These are phyloP conservation scores for Verbascum thapsus DNA, from an alignment of 257 asterid species.

Conservation along the genomic window DNA sequence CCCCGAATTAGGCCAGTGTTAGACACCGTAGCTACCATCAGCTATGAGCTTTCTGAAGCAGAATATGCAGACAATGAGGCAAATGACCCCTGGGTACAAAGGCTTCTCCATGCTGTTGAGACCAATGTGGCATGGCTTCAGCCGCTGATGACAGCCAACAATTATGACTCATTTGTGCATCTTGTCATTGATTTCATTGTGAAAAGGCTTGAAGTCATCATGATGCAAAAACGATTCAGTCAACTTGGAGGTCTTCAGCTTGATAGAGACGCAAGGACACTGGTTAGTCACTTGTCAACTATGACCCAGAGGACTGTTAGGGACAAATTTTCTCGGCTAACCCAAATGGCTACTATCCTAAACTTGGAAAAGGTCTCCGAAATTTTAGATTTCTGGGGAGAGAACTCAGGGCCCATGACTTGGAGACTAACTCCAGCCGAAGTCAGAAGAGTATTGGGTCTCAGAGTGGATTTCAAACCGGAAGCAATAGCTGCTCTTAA, in stretches of 20 bases:
- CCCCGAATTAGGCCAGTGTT: constrained; percentile 84
- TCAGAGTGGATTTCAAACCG: constrained; percentile 87
- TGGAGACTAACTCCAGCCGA: constrained; percentile 97
- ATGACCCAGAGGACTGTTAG: constrained; percentile 95
- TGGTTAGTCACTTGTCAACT: constrained; percentile 86
- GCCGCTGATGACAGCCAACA: constrained; percentile 75
- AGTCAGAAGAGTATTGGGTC: constrained; percentile 86
- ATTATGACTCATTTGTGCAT: constrained; percentile 74
- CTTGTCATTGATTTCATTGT: constrained; percentile 79
- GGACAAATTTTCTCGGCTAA: constrained; percentile 88
- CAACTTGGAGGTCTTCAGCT: constrained; percentile 99
- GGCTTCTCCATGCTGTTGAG: constrained; percentile 93
- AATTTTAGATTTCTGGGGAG: constrained; percentile 99
- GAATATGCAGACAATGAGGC: constrained; percentile 96
- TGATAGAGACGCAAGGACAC: constrained; percentile 85
- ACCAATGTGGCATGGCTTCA: constrained; percentile 89
- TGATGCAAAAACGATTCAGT: constrained; percentile 96
- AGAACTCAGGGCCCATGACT: constrained; percentile 96
- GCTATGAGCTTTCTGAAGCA: constrained; percentile 89
- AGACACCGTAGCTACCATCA: constrained; percentile 83
- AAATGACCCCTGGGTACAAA: constrained; percentile 97
- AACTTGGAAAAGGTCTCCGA: constrained; percentile 94
- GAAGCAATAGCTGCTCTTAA: constrained; percentile 92
- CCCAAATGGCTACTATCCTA: constrained; percentile 95
- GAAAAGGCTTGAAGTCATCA: constrained; percentile 90